phyloP scores from a whole-genome alignment of 805 yeast species.

The Sungouiozyma intestinalis region DNA sequence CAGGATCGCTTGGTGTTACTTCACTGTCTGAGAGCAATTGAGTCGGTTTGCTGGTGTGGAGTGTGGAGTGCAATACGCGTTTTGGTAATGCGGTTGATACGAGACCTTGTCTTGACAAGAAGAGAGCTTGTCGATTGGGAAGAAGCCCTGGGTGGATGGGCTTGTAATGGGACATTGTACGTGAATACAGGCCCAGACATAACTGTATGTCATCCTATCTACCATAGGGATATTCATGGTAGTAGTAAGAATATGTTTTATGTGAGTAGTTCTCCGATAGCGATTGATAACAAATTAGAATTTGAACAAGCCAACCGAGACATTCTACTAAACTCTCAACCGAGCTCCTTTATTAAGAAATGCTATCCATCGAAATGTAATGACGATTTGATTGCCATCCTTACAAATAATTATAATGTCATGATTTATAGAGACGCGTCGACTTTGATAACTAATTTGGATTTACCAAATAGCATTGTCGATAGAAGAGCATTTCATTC shows the following conservation, averaged over 20 bases:
- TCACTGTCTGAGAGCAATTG: too few species aligned
- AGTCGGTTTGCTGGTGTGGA: too few species aligned
- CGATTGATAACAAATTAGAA: constrained; percentile 20
- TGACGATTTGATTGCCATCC: constrained; percentile 14
- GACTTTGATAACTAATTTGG: constrained; percentile 12
- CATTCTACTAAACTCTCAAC: constrained; percentile 21
- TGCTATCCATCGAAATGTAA: constrained; percentile 16
- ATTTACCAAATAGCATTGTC: constrained; percentile 8
- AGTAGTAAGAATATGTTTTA: constrained; percentile 19
- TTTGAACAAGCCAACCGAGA: constrained; percentile 15
- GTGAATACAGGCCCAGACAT: constrained; percentile 21
- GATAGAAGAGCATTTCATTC: constrained; percentile 18
- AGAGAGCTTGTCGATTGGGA: constrained; percentile 23
- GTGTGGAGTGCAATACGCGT: too few species aligned
- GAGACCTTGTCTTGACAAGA: constrained; percentile 20
- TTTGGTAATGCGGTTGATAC: constrained; percentile 22
- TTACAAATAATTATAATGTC: constrained; percentile 24
- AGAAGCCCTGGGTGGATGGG: constrained; percentile 19
- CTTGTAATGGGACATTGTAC: constrained; percentile 22
- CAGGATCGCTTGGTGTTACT: too few species aligned
- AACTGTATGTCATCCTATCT: constrained; percentile 22
- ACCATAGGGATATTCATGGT: constrained; percentile 9
- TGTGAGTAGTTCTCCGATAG: constrained; percentile 14
- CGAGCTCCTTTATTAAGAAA: constrained; percentile 14
- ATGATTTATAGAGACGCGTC: constrained; percentile 11